Evolutionary conservation across 805 yeast genomes (phyloP).

Genomic region (Hanseniaspora clermontiae): DNA sequence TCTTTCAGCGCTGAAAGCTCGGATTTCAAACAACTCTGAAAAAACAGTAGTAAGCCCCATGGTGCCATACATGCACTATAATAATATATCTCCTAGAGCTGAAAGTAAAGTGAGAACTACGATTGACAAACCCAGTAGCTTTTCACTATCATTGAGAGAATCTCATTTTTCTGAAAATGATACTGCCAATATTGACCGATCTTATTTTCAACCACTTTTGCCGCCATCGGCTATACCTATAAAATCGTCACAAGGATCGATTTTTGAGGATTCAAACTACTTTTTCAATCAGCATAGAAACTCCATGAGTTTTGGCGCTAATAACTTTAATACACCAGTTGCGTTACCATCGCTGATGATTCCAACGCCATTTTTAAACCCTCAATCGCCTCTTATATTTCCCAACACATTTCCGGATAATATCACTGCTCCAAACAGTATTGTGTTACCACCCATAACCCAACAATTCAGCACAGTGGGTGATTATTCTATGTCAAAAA

Average conservation of each 20-base stretch:
- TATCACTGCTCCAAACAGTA: neutral
- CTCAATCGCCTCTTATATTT: neutral
- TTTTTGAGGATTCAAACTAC: neutral
- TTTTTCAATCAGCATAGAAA: neutral
- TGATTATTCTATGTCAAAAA: neutral
- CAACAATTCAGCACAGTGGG: neutral
- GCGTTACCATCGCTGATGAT: neutral
- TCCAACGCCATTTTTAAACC: neutral
- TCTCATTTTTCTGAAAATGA: neutral
- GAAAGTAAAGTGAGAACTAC: slow-evolving; percentile 7
- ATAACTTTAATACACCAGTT: neutral
- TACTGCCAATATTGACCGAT: neutral
- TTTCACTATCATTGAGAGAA: neutral
- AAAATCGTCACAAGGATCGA: neutral
- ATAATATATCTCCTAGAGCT: neutral
- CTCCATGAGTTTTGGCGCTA: neutral
- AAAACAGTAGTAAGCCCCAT: neutral
- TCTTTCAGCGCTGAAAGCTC: neutral
- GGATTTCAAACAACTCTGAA: neutral
- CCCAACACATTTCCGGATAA: neutral
- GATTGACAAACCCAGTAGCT: neutral
- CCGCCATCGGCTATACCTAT: slow-evolving; percentile 8
- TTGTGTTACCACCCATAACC: neutral
- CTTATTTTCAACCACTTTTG: neutral
- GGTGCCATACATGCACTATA: neutral